Evolutionary conservation across 768 basidiomycete species (phyloP).

Genomic region (Russula sp.): DNA sequence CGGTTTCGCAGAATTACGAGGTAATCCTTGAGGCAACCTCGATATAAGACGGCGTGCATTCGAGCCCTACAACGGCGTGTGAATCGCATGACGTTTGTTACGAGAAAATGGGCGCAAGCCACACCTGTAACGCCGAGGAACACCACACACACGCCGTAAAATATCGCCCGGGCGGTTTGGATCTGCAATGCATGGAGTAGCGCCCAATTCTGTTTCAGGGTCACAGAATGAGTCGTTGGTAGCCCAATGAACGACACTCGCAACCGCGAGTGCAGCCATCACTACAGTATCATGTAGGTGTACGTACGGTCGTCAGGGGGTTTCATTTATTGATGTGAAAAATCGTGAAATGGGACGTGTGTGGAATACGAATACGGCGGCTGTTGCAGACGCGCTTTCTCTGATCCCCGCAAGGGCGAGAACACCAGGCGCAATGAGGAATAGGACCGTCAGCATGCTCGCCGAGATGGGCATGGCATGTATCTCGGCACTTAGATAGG

Average conservation of each 20-base stretch:
- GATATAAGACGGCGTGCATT: conserved; percentile 24
- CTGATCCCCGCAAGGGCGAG: conserved; percentile 22
- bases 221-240: conserved; percentile 16
- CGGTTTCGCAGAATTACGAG: conserved; percentile 20
- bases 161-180: conserved; percentile 16
- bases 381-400: conserved; percentile 18
- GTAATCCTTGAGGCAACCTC: conserved; percentile 18
- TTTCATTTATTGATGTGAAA: neutral
- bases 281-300: conserved; percentile 3
- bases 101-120: neutral
- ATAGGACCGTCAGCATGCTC: conserved; percentile 14
- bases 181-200: conserved; percentile 12
- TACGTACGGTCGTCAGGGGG: neutral
- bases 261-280: conserved; percentile 17
- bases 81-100: neutral
- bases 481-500: conserved; percentile 23
- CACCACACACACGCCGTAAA: conserved; percentile 22
- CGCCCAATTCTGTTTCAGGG: conserved; percentile 19
- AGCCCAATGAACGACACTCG: conserved; percentile 17
- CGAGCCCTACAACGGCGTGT: conserved; percentile 14
- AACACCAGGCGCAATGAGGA: conserved; percentile 17
- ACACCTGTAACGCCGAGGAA: conserved; percentile 25
- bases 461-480: conserved; percentile 16
- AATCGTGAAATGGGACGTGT: neutral
- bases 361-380: conserved; percentile 23